Conservation (phyloP, 1,139 yeast genomes). For the Yamadazyma kanchanaburiensis region DNA sequence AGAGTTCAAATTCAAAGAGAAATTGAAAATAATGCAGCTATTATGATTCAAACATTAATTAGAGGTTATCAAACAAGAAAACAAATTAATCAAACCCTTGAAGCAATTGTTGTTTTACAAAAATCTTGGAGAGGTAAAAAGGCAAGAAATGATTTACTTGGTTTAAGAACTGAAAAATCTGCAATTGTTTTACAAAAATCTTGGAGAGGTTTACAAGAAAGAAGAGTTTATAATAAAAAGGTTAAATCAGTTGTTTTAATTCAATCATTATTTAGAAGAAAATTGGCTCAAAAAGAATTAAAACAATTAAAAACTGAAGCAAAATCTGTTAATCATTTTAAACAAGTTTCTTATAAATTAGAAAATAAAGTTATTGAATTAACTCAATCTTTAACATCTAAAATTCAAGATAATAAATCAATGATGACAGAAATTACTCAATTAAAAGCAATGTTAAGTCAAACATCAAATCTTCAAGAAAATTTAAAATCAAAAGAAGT, state of each 20-base stretch:
- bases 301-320: constrained; percentile 73
- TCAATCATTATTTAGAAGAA: constrained; percentile 78
- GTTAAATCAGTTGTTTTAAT: constrained; percentile 59
- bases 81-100: constrained; percentile 38
- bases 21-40: constrained; percentile 64
- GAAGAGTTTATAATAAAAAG: constrained; percentile 40
- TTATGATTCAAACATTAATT: constrained; percentile 64
- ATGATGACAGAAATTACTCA: constrained; percentile 60
- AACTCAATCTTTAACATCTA: constrained; percentile 76
- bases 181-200: constrained; percentile 70
- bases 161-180: constrained; percentile 54
- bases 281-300: constrained; percentile 65
- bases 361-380: constrained; percentile 96
- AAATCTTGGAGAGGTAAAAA: constrained; percentile 64
- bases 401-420: constrained; percentile 76
- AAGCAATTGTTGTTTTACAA: constrained; percentile 61
- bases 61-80: constrained; percentile 64
- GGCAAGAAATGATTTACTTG: constrained; percentile 48
- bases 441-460: constrained; percentile 54
- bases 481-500: constrained; percentile 52
- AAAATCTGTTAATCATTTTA: constrained; percentile 82
- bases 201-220: constrained; percentile 56
- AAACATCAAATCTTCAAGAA: constrained; percentile 57
- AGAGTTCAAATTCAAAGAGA: constrained; percentile 58
- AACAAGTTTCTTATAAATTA: constrained; percentile 87